A percentile compares a stretch with the other conserved stretches of the same genome.
Evolutionary conservation across 495 filamentous ascomycete genomes (phyloP).

Genomic region (Rostrohypoxylon terebratum): DNA sequence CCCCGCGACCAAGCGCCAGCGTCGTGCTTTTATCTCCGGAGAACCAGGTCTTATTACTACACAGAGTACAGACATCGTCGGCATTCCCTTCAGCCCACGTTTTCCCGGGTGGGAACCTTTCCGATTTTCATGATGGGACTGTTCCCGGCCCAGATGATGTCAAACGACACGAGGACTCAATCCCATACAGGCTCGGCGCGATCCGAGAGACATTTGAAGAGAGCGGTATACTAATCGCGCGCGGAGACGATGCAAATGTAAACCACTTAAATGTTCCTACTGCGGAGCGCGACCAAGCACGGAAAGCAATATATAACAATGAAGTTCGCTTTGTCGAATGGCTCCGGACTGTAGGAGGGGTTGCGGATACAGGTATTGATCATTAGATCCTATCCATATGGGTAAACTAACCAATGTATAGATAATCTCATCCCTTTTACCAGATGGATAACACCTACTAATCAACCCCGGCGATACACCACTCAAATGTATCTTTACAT

Average conservation of each 20-base stretch:
- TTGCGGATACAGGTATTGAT: slow-evolving; percentile 72
- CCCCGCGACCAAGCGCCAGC: slow-evolving; percentile 60
- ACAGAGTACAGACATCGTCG: slow-evolving; percentile 81
- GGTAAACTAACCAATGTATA: slow-evolving; percentile 29
- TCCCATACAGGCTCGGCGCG: slow-evolving; percentile 79
- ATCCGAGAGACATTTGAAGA: slow-evolving; percentile 96
- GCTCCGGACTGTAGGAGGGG: slow-evolving; percentile 70
- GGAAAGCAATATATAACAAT: slow-evolving; percentile 72
- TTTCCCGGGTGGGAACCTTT: slow-evolving; percentile 93
- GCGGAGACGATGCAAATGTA: slow-evolving; percentile 53
- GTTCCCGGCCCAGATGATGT: slow-evolving; percentile 60
- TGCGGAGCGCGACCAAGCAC: slow-evolving; percentile 70
- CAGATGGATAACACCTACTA: slow-evolving; percentile 86
- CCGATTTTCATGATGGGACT: slow-evolving; percentile 73
- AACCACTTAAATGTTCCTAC: slow-evolving; percentile 67
- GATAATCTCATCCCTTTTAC: slow-evolving; percentile 85
- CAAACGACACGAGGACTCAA: slow-evolving; percentile 72
- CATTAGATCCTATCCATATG: background rate
- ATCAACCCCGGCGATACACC: slow-evolving; percentile 78
- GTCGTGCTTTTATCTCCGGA: slow-evolving; percentile 85
- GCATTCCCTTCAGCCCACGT: slow-evolving; percentile 94
- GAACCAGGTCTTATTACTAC: slow-evolving; percentile 89
- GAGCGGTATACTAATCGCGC: slow-evolving; percentile 86
- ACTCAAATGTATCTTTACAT: slow-evolving; percentile 98
- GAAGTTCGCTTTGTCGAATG: slow-evolving; percentile 72